phyloP scores from a whole-genome alignment of 345 rosid species.

The Hibiscus tridactylites region DNA sequence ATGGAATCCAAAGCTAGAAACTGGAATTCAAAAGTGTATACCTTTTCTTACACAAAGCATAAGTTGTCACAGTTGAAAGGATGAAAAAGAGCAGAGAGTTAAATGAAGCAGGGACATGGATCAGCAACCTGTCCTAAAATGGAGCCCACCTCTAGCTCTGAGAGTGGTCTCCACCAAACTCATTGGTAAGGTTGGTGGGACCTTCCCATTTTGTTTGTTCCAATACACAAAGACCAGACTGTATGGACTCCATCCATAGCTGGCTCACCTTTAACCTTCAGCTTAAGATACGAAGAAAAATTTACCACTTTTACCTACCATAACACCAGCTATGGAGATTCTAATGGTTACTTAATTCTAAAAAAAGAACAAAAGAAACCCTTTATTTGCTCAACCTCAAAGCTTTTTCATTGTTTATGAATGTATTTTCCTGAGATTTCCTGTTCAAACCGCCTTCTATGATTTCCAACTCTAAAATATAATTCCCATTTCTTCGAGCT shows the following conservation, averaged over 20 bases:
- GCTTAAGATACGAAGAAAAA: not conserved
- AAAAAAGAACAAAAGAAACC: constrained; percentile 8
- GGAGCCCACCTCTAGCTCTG: constrained; percentile 26
- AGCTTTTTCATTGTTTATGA: not conserved
- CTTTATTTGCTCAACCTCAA: constrained; percentile 25
- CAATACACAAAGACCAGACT: not conserved
- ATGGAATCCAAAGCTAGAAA: not conserved
- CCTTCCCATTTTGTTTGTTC: constrained; percentile 17
- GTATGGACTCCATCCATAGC: not conserved
- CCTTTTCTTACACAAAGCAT: not conserved
- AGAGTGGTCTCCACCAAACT: constrained; percentile 32
- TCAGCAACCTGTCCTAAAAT: not conserved
- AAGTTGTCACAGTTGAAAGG: not conserved
- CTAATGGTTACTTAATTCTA: constrained; percentile 10
- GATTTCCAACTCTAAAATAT: constrained; percentile 16
- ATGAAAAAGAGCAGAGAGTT: not conserved
- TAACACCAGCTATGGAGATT: not conserved
- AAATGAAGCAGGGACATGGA: constrained; percentile 12
- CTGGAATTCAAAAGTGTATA: not conserved
- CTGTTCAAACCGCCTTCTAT: constrained; percentile 21
- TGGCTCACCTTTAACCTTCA: not conserved
- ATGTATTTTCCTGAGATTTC: not conserved
- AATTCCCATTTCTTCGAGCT: constrained; percentile 14
- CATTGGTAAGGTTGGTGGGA: constrained; percentile 20
- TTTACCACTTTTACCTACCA: not conserved